Base-by-base conservation (phyloP, 2,329 filamentous ascomycete genomes). In the Raffaelea ambrosiae region DNA sequence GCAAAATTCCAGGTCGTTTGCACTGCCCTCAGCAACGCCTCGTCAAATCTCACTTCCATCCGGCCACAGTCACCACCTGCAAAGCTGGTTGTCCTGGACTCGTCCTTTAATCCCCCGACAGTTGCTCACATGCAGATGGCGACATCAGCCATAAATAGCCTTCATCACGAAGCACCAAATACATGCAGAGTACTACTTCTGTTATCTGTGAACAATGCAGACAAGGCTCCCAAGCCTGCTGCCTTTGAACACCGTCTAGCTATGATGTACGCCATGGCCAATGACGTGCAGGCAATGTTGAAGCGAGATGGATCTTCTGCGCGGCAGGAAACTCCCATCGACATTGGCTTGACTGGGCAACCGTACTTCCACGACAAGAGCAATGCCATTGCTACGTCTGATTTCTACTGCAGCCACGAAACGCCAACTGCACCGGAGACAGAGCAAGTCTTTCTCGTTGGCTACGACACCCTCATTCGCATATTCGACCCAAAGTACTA, bases 301-400 rank as follows among this genome's bases (percentile, higher is more conserved):
- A 20, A n/a, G 20, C 18, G 19, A 19, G 22, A 35, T 2, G n/a
- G 35, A 19, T 9, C 35, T 19, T n/a, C 35, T n/a, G 16, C 35
- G 7, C 4, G n/a, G 10, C 40, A 49, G 33, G 40, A 36, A 5
- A 7, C 62, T 1, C 62, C 66, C 23, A 64, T 82, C 4, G 86
- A 90, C 54, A 73, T 91, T 35, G 85, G 74, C 2, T 71, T 93
- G 2, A 88, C 84, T 0, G 84, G 76, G 33, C 71, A 77, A 57
- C 83, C 86, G 0, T 89, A 83, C 60, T 93, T 91, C 57, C 78
- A 79, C 49, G 81, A 83, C 58, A 91, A 91, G 65, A 78, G 79
- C 8, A 55, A 58, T 13, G 79, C 77, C 1, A 79, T 90, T 23
- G 66, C 70, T 0, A 58, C 61, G 9, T 62, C 63, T 0, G 66